Conservation (phyloP, 345 rosid species). For the Euphorbia pulcherrima region DNA sequence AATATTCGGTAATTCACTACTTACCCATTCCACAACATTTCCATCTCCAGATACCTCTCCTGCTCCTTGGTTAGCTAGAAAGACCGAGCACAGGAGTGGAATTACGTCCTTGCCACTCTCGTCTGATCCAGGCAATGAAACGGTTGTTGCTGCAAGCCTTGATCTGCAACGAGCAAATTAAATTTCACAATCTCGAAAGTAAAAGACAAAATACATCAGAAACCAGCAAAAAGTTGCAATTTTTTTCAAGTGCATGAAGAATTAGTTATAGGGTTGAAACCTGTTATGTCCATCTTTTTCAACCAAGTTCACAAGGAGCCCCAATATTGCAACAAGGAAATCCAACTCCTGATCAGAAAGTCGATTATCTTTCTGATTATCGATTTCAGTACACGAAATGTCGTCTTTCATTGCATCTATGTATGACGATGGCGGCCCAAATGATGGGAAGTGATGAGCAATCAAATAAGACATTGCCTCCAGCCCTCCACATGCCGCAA, state of each 20-base stretch:
- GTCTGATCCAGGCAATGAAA: slow-evolving; percentile 46
- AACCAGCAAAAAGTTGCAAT: not conserved
- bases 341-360: slow-evolving; percentile 86
- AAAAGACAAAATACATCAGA: not conserved
- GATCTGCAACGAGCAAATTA: slow-evolving; percentile 44
- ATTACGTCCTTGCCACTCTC: slow-evolving; percentile 54
- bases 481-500: slow-evolving; percentile 75
- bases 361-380: slow-evolving; percentile 40
- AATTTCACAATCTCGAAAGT: not conserved
- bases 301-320: slow-evolving; percentile 84
- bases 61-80: slow-evolving; percentile 71
- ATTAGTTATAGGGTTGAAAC: slow-evolving; percentile 33
- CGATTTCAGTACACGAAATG: slow-evolving; percentile 20
- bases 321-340: slow-evolving; percentile 92
- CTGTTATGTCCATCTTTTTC: slow-evolving; percentile 91
- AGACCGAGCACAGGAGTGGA: slow-evolving; percentile 75
- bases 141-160: slow-evolving; percentile 68
- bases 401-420: slow-evolving; percentile 33
- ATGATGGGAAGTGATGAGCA: slow-evolving; percentile 71
- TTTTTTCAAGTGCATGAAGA: slow-evolving; percentile 1
- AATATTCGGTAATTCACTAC: slow-evolving; percentile 9
- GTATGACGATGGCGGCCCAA: slow-evolving; percentile 42
- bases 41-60: slow-evolving; percentile 60
- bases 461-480: slow-evolving; percentile 74
- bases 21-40: slow-evolving; percentile 55